phyloP scores from a whole-genome alignment of 495 filamentous ascomycete genomes.

The Barbatosphaeria neglecta region DNA sequence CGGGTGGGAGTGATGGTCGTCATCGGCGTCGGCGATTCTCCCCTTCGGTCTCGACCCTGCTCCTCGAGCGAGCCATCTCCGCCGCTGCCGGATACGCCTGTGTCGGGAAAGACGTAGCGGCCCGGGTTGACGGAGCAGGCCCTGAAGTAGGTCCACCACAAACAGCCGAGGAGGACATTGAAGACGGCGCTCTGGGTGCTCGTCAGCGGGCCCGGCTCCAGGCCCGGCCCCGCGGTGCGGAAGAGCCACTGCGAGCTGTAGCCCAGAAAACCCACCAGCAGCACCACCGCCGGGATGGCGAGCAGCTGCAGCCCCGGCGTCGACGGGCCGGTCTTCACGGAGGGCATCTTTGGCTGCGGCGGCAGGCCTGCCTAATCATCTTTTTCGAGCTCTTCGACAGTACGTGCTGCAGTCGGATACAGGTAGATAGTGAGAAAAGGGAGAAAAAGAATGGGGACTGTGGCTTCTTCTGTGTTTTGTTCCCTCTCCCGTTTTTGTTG shows the following conservation, averaged over 20 bases:
- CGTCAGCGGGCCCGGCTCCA: slow-evolving; percentile 58
- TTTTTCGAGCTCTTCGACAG: too few species aligned
- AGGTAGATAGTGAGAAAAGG: too few species aligned
- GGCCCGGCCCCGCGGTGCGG: slow-evolving; percentile 35
- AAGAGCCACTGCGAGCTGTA: slow-evolving; percentile 82
- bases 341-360: slow-evolving; percentile 6
- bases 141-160: slow-evolving; percentile 71
- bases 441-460: neutral
- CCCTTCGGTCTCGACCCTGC: neutral
- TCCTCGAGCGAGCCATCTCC: slow-evolving; percentile 6
- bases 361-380: neutral
- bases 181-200: slow-evolving; percentile 51
- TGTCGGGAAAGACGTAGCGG: slow-evolving; percentile 28
- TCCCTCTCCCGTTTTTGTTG: too few species aligned
- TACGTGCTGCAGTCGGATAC: too few species aligned
- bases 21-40: slow-evolving; percentile 2
- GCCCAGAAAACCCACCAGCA: slow-evolving; percentile 64
- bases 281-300: slow-evolving; percentile 54
- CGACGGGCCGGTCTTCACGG: slow-evolving; percentile 15
- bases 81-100: neutral
- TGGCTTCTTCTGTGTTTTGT: neutral
- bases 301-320: slow-evolving; percentile 29
- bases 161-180: slow-evolving; percentile 58
- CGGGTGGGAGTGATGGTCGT: slow-evolving; percentile 5
- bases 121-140: slow-evolving; percentile 74